Percentiles rank a stretch among this genome's conserved stretches.
These are phyloP conservation scores for Yamadazyma sp. DNA, from an alignment of 1,139 yeast genomes.

Conservation along the genomic window DNA sequence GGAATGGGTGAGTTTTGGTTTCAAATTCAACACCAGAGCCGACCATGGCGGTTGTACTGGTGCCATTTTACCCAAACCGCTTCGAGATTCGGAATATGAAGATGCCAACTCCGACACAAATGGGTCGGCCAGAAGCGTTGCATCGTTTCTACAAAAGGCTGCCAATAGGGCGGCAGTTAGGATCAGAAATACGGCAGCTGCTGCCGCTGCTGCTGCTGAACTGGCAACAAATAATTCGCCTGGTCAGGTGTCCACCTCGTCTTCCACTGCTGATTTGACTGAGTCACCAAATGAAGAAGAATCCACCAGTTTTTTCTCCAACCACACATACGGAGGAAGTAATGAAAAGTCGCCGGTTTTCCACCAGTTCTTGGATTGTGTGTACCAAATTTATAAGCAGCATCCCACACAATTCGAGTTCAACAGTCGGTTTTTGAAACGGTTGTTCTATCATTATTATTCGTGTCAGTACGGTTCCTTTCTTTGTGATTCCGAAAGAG, in stretches of 20 bases:
- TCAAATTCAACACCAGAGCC: slow-evolving; percentile 78
- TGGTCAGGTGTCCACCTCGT: slow-evolving; percentile 6
- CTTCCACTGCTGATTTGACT: slow-evolving; percentile 8
- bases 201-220: slow-evolving; percentile 16
- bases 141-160: slow-evolving; percentile 39
- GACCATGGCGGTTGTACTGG: slow-evolving; percentile 65
- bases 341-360: slow-evolving; percentile 78
- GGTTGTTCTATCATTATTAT: slow-evolving; percentile 82
- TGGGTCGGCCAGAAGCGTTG: slow-evolving; percentile 18
- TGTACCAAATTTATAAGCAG: slow-evolving; percentile 74
- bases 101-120: slow-evolving; percentile 10
- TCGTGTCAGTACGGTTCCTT: slow-evolving; percentile 96
- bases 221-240: slow-evolving; percentile 1
- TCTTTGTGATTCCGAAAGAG: slow-evolving; percentile 71
- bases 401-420: slow-evolving; percentile 76
- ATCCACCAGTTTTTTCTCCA: slow-evolving; percentile 14
- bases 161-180: slow-evolving; percentile 31
- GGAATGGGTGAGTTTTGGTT: slow-evolving; percentile 96
- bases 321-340: slow-evolving; percentile 37
- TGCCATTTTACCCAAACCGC: slow-evolving; percentile 27
- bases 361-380: slow-evolving; percentile 90
- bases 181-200: slow-evolving; percentile 40
- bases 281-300: slow-evolving; percentile 17
- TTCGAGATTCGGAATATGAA: slow-evolving; percentile 16
- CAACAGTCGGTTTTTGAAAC: slow-evolving; percentile 81